These are phyloP conservation scores for Aureobasidium sp. DNA, from an alignment of 2,329 filamentous ascomycete genomes.

Conservation along the genomic window DNA sequence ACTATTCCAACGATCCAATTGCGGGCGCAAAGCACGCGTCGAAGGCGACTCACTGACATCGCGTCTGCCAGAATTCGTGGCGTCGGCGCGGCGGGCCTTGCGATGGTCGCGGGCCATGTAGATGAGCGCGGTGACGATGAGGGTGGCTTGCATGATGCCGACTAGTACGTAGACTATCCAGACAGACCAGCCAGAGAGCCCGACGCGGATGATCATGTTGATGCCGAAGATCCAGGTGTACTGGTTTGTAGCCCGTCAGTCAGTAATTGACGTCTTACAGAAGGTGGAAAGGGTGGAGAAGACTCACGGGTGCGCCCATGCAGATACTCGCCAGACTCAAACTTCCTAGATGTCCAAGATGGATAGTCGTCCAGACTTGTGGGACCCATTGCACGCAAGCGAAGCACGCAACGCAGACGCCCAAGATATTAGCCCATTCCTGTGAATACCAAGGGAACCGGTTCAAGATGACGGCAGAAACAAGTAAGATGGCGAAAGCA, in stretches of 20 bases:
- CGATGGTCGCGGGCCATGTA: constrained; percentile 54
- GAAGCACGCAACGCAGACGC: constrained; percentile 66
- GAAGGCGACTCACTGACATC: neutral
- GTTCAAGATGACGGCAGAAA: constrained; percentile 56
- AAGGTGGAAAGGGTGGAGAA: no score
- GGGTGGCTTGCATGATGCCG: constrained; percentile 69
- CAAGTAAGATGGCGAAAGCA: constrained; percentile 60
- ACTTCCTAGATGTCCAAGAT: constrained; percentile 76
- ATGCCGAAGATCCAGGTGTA: constrained; percentile 59
- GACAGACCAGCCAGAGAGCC: constrained; percentile 77
- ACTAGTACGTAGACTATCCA: constrained; percentile 87
- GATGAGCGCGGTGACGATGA: constrained; percentile 70
- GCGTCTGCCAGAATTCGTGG: neutral
- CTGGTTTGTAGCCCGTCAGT: constrained; percentile 15
- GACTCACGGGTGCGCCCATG: constrained; percentile 82
- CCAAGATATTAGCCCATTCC: constrained; percentile 74
- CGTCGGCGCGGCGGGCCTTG: constrained; percentile 24
- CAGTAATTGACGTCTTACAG: neutral
- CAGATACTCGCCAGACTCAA: constrained; percentile 95
- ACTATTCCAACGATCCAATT: neutral
- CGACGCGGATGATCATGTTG: constrained; percentile 63
- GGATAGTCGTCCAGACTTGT: constrained; percentile 84
- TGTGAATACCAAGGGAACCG: constrained; percentile 57
- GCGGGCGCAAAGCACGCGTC: neutral
- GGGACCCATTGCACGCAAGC: constrained; percentile 84